Evolutionary conservation across 805 yeast species (phyloP).

Genomic region (Cyberlindnera misumaiensis): DNA sequence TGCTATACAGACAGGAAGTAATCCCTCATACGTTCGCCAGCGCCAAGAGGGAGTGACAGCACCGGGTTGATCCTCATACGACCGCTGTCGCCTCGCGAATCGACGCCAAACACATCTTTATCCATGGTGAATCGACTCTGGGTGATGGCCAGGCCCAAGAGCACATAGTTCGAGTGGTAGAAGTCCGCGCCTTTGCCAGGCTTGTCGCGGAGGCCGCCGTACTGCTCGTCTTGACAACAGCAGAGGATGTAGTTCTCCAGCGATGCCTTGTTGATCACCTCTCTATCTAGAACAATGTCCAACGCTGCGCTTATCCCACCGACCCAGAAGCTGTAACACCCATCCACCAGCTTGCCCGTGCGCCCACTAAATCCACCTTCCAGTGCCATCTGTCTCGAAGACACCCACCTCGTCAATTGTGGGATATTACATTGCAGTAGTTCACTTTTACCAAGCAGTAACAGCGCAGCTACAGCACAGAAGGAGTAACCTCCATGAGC

Average conservation of each 20-base stretch:
- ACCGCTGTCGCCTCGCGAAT: constrained; percentile 6
- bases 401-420: constrained; percentile 57
- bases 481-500: constrained; percentile 98
- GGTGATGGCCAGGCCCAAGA: constrained; percentile 54
- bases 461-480: constrained; percentile 71
- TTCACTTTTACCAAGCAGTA: constrained; percentile 33
- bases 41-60: constrained; percentile 47
- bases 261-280: constrained; percentile 46
- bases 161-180: constrained; percentile 84
- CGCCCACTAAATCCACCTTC: constrained; percentile 91
- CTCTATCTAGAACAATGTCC: constrained; percentile 40
- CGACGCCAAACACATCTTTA: too few species aligned
- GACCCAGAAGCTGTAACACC: constrained; percentile 94
- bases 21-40: constrained; percentile 26
- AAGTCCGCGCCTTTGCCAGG: constrained; percentile 78
- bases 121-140: constrained; percentile 13
- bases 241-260: constrained; percentile 59
- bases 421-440: constrained; percentile 39
- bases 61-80: constrained; percentile 44
- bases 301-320: constrained; percentile 69
- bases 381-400: constrained; percentile 55
- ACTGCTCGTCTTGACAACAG: constrained; percentile 58
- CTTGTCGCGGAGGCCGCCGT: constrained; percentile 83
- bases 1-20: constrained; percentile 1
- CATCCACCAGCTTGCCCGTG: constrained; percentile 89